These are phyloP conservation scores for Craterostigma plantagineum DNA, from an alignment of 257 asterid genomes.

Conservation along the genomic window DNA sequence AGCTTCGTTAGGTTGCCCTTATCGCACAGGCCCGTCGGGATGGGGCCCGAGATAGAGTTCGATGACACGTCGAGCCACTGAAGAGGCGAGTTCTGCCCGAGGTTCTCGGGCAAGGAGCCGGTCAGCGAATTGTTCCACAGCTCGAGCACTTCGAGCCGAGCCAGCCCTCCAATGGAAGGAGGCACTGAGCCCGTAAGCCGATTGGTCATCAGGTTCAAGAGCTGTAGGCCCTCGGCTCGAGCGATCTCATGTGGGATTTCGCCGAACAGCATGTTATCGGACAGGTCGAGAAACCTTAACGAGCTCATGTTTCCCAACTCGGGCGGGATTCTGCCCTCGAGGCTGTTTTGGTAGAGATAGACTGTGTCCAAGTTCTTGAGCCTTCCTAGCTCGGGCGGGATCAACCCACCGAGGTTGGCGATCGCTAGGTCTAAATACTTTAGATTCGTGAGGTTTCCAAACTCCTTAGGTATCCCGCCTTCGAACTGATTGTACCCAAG, in stretches of 20 bases:
- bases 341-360: slow-evolving; percentile 40
- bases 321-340: slow-evolving; percentile 44
- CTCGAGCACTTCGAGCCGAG: slow-evolving; percentile 44
- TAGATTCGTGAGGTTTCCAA: slow-evolving; percentile 47
- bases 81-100: slow-evolving; percentile 40
- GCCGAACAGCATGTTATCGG: slow-evolving; percentile 38
- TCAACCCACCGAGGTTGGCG: slow-evolving; percentile 38
- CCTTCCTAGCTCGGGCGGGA: slow-evolving; percentile 44
- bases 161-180: slow-evolving; percentile 22
- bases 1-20: slow-evolving; percentile 53
- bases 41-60: slow-evolving; percentile 37
- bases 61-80: slow-evolving; percentile 64
- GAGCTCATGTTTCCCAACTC: slow-evolving; percentile 39
- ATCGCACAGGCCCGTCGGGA: slow-evolving; percentile 43
- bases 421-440: slow-evolving; percentile 55
- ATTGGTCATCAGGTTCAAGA: slow-evolving; percentile 64
- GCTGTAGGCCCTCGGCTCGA: slow-evolving; percentile 31
- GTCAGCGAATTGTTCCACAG: slow-evolving; percentile 45
- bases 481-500: slow-evolving; percentile 51
- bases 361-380: slow-evolving; percentile 33
- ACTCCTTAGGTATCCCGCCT: slow-evolving; percentile 44
- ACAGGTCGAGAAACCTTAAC: slow-evolving; percentile 40
- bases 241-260: slow-evolving; percentile 44
- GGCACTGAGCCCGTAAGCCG: slow-evolving; percentile 40
- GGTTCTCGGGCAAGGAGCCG: slow-evolving; percentile 39